Conservation (phyloP, 1,284 basidiomycete species). For the Amylostereum areolatum region DNA sequence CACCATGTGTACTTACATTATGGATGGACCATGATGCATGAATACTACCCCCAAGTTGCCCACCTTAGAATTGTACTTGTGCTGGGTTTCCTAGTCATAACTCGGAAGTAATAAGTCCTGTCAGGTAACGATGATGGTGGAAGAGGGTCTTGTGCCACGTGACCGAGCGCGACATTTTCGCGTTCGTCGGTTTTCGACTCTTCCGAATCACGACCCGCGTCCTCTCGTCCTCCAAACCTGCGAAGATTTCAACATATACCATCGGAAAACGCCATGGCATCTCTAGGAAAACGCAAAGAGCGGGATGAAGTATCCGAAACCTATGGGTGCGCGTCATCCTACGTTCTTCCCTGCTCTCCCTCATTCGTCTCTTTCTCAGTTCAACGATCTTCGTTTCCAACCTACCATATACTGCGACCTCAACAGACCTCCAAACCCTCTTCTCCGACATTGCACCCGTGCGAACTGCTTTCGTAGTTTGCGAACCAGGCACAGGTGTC, state of each 20-base stretch:
- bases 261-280: constrained; percentile 5
- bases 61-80: too few relatives aligned
- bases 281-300: constrained; percentile 11
- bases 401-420: constrained; percentile 86
- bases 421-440: constrained; percentile 84
- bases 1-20: too few relatives aligned
- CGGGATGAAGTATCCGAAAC: constrained; percentile 15
- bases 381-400: constrained; percentile 79
- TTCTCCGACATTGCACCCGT: constrained; percentile 97
- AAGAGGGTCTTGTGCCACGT: too few relatives aligned
- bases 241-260: background rate
- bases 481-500: constrained; percentile 69
- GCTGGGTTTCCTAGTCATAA: too few relatives aligned
- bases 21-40: too few relatives aligned
- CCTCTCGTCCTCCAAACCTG: background rate
- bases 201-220: background rate
- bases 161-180: too few relatives aligned
- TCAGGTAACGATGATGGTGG: too few relatives aligned
- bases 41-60: too few relatives aligned
- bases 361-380: constrained; percentile 24
- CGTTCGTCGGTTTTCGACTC: background rate
- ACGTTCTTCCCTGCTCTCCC: background rate
- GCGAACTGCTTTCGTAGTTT: constrained; percentile 90
- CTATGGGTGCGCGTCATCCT: constrained; percentile 9
- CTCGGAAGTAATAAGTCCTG: too few relatives aligned